Evolutionary conservation across 768 basidiomycete species (phyloP).

Genomic region (Sarcodon sp.): DNA sequence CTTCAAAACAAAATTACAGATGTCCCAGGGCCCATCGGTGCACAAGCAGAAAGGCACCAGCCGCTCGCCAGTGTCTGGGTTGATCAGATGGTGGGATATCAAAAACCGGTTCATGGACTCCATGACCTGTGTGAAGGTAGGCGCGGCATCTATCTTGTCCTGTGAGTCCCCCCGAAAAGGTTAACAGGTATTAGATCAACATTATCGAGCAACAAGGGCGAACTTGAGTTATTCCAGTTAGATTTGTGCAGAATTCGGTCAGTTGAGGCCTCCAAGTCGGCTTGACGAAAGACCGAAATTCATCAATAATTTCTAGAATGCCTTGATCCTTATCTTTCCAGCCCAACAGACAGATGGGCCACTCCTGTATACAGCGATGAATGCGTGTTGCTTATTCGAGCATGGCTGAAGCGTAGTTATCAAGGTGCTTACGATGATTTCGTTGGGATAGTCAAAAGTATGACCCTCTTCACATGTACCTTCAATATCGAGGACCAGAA

Average conservation of each 20-base stretch:
- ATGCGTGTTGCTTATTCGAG: not conserved
- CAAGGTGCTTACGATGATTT: slow-evolving; percentile 70
- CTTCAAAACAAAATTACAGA: slow-evolving; percentile 79
- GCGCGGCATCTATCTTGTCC: slow-evolving; percentile 73
- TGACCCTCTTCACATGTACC: slow-evolving; percentile 65
- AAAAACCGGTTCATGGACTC: slow-evolving; percentile 54
- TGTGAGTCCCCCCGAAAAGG: slow-evolving; percentile 15
- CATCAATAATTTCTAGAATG: slow-evolving; percentile 58
- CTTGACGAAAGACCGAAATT: slow-evolving; percentile 80
- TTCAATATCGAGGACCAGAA: slow-evolving; percentile 85
- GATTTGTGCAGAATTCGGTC: slow-evolving; percentile 68
- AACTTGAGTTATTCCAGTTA: slow-evolving; percentile 93
- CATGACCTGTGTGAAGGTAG: slow-evolving; percentile 61
- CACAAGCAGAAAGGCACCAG: slow-evolving; percentile 69
- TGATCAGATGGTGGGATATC: slow-evolving; percentile 55
- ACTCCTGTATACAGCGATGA: slow-evolving; percentile 45
- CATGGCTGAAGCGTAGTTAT: not conserved
- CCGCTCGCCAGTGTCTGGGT: slow-evolving; percentile 38
- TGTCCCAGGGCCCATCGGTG: slow-evolving; percentile 73
- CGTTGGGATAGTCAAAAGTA: slow-evolving; percentile 79
- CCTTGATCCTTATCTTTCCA: slow-evolving; percentile 57
- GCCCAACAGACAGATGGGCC: slow-evolving; percentile 79
- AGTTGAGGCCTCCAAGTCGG: slow-evolving; percentile 81
- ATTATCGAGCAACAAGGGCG: slow-evolving; percentile 13
- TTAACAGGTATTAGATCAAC: slow-evolving; percentile 1